Percentiles rank a stretch among this genome's conserved stretches.
These are phyloP conservation scores for Nigrospora sphaerica DNA, from an alignment of 2,329 filamentous ascomycete species.

Conservation along the genomic window DNA sequence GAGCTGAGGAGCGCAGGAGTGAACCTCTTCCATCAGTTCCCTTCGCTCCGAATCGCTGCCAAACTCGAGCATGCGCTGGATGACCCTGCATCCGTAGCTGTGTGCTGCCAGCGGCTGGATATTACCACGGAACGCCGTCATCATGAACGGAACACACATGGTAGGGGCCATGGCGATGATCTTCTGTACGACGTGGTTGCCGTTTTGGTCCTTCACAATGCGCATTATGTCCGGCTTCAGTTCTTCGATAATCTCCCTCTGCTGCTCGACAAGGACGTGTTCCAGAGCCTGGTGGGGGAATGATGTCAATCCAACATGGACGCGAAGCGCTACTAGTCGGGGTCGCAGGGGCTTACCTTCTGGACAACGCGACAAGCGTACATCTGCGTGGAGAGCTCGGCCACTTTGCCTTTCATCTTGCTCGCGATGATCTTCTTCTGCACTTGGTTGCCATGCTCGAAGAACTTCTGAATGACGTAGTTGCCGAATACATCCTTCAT, in stretches of 20 bases:
- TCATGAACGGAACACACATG: constrained; percentile 76
- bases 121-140: constrained; percentile 70
- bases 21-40: constrained; percentile 71
- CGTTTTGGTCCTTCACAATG: constrained; percentile 81
- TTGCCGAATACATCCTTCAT: constrained; percentile 98
- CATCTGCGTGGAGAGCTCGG: constrained; percentile 75
- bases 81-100: constrained; percentile 82
- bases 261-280: constrained; percentile 85
- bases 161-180: constrained; percentile 76
- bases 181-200: constrained; percentile 95
- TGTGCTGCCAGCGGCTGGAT: constrained; percentile 70
- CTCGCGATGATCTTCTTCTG: constrained; percentile 85
- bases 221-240: constrained; percentile 68
- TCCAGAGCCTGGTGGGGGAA: constrained; percentile 63
- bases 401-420: constrained; percentile 81
- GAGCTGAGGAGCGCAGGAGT: constrained; percentile 61
- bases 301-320: neutral
- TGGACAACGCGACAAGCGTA: constrained; percentile 96
- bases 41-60: constrained; percentile 65
- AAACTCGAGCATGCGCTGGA: constrained; percentile 85
- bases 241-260: constrained; percentile 76
- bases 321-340: neutral
- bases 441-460: constrained; percentile 87
- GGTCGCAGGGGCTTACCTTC: constrained; percentile 51
- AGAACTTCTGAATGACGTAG: constrained; percentile 96